A percentile compares a stretch with the other conserved stretches of the same genome.
These are phyloP conservation scores for Aquilaria yunnanensis DNA, from an alignment of 345 rosid species.

Conservation along the genomic window DNA sequence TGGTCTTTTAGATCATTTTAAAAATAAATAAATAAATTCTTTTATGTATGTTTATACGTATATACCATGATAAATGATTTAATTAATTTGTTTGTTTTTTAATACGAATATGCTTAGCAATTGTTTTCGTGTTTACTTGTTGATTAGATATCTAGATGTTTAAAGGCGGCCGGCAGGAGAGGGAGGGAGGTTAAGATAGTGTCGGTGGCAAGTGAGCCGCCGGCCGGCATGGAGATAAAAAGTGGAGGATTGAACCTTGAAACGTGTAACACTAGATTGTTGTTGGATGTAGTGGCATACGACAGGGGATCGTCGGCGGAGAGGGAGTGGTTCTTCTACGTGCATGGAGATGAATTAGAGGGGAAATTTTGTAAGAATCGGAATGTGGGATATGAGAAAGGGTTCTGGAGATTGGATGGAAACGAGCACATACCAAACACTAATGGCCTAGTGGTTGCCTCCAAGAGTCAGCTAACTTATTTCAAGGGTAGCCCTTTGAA, in stretches of 20 bases:
- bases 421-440: neutral
- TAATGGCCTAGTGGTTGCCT: constrained; percentile 8
- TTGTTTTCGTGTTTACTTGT: no score
- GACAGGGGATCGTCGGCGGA: neutral
- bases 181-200: no score
- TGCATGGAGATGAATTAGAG: neutral
- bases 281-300: no score
- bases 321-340: constrained; percentile 23
- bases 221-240: no score
- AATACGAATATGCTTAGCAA: no score
- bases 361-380: neutral
- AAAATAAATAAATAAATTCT: no score
- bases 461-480: constrained; percentile 13
- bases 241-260: neutral
- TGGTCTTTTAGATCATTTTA: no score
- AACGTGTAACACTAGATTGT: neutral
- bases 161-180: no score
- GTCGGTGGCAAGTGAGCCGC: no score
- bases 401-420: constrained; percentile 22
- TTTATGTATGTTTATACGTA: no score
- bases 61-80: neutral
- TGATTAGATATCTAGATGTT: no score
- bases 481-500: constrained; percentile 9
- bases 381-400: constrained; percentile 11
- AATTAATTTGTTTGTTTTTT: neutral